Evolutionary conservation across 352 stramenopile genomes (phyloP), one percentile per base, ranked within the genome.

Genomic region (Pythium utonaiense): DNA sequence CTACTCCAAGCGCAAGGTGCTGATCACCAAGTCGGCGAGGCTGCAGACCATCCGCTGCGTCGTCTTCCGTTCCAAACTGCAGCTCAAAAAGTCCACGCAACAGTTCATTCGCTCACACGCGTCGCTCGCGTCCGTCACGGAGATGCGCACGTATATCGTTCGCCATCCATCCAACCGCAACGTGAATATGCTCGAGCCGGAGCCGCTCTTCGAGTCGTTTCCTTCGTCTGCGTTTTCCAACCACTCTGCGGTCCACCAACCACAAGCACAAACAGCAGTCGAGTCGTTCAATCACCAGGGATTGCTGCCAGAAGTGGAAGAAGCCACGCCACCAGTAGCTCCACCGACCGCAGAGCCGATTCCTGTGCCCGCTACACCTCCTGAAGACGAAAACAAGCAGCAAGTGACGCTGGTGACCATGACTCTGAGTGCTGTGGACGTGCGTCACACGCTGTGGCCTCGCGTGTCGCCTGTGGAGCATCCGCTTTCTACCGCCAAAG

Each of bases 41-140:
- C 58, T 62, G 21, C 71, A 71, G 21, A 67, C 67, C 30, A 67
- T 81, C 21, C 63, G 70, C 12, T 81, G 70, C 45, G 57, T 76
- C 7, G 55, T 80, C 12, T 70, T 70, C 49, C 67, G 62, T 22
- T 62, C 64, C 5, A 67, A 67, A 31, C 52, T 79, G 6, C 57
- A 71, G 34, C 55, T 80, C 14, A 52, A 60, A n/a, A 9, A 47
- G 31, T 47, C 31, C 19, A 7, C 28, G 12, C 19, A 17, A 4
- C 27, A 42, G 31, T 24, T 27, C 31, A 31, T 44, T 2, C 17
- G 22, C 6, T 24, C 27, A 14, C 21, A 19, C 10, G 16, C 45
- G 45, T 19, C 24, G 14, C 5, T 53, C 9, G 34, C 34, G 12
- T 17, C 27, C 22, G 7, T 34, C 53, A 31, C 54, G 52, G 7